A percentile compares a stretch with the other conserved stretches of the same genome.
Conservation (phyloP, 1,284 basidiomycete species). For the Trichosporon asahii region DNA sequence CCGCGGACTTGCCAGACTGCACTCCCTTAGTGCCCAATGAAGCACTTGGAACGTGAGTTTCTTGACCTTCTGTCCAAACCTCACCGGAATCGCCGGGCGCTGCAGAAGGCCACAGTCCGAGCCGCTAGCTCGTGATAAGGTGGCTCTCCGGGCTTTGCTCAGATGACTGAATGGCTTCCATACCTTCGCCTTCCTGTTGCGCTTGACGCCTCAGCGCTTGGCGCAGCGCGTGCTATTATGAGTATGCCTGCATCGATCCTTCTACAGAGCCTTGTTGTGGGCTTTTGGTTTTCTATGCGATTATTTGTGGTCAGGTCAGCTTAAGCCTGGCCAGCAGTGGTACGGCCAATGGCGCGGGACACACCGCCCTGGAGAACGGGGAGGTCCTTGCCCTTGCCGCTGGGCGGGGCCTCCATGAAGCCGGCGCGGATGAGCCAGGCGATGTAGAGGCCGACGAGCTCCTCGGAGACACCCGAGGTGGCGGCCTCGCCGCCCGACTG, state of each 20-base stretch:
- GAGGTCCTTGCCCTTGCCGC: constrained; percentile 35
- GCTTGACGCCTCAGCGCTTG: not conserved
- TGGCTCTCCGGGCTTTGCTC: not conserved
- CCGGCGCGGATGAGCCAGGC: constrained; percentile 86
- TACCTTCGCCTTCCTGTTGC: not conserved
- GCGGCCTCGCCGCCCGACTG: constrained; percentile 54
- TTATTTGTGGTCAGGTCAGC: not conserved
- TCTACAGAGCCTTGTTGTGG: not conserved
- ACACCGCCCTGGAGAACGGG: constrained; percentile 48
- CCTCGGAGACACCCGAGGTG: constrained; percentile 70
- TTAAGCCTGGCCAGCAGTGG: constrained; percentile 40
- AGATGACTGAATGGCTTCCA: not conserved
- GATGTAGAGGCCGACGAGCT: constrained; percentile 82
- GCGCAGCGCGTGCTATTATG: not conserved
- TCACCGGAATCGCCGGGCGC: too few species aligned
- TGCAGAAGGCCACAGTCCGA: too few species aligned
- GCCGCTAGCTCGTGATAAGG: not conserved
- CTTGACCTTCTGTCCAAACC: too few species aligned
- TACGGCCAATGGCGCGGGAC: constrained; percentile 50
- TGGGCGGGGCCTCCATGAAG: constrained; percentile 71
- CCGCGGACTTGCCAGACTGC: too few species aligned
- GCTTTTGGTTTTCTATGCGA: not conserved
- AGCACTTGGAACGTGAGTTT: too few species aligned
- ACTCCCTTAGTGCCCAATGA: too few species aligned
- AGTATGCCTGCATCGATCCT: not conserved